phyloP scores from a whole-genome alignment of 2,329 filamentous ascomycete species.

The Pseudopithomyces chartarum region DNA sequence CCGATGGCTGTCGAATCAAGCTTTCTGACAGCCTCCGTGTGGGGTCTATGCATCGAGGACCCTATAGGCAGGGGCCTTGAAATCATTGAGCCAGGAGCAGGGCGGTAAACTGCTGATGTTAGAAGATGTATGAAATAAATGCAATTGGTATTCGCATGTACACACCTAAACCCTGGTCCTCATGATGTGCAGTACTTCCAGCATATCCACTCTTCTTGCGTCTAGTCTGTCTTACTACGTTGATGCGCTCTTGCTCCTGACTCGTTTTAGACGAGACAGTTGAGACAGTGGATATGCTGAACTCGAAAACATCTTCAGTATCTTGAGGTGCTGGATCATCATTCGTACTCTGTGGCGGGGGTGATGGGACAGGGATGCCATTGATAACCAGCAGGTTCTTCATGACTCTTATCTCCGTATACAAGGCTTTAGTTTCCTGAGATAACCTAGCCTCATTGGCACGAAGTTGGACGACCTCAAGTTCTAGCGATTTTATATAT shows the following conservation, averaged over 20 bases:
- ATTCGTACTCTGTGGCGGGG: background rate
- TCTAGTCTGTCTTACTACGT: background rate
- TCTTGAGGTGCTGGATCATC: conserved; percentile 1
- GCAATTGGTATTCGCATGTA: background rate
- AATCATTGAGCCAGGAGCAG: background rate
- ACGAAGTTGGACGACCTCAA: conserved; percentile 33
- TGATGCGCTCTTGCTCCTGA: conserved; percentile 3
- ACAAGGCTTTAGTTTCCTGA: conserved; percentile 28
- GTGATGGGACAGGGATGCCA: conserved; percentile 19
- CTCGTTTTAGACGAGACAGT: background rate
- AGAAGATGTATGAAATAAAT: background rate
- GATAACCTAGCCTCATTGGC: conserved; percentile 37
- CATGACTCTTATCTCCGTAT: conserved; percentile 28
- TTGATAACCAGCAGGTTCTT: conserved; percentile 22
- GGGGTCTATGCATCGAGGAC: background rate
- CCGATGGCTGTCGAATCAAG: conserved; percentile 24
- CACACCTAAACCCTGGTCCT: background rate
- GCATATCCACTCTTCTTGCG: background rate
- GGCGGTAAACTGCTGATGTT: background rate
- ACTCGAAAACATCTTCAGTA: conserved; percentile 15
- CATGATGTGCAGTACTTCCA: background rate
- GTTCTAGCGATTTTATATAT: conserved; percentile 36
- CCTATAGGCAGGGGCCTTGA: background rate
- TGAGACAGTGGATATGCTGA: background rate
- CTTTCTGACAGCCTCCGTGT: conserved; percentile 14